Evolutionary conservation across 148 eudicot species (phyloP).

Genomic region (Rhododendron mucronatum): DNA sequence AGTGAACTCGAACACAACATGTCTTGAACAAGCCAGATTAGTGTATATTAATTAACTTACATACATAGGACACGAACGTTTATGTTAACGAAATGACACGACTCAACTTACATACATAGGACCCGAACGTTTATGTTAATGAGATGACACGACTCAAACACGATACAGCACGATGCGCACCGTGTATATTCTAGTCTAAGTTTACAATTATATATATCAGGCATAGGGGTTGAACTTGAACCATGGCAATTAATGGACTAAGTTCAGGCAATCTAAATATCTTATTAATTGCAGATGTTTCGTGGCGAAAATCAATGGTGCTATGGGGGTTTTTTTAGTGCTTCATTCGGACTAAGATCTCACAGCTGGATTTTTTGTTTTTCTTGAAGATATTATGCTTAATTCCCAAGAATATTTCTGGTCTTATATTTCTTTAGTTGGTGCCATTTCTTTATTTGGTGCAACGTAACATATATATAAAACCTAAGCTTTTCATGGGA

Average conservation of each 20-base stretch:
- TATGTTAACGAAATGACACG: neutral
- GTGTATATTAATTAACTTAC: too few species aligned
- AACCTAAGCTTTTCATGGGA: too few species aligned
- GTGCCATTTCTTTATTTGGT: neutral
- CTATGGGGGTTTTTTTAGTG: neutral
- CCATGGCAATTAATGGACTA: neutral
- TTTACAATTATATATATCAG: too few species aligned
- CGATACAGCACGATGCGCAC: neutral
- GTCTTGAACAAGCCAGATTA: too few species aligned
- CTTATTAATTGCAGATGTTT: neutral
- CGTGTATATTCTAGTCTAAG: neutral
- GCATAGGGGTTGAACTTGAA: neutral
- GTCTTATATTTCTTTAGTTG: neutral
- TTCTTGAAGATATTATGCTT: neutral
- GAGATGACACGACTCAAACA: neutral
- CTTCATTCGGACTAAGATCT: neutral
- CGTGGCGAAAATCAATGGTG: neutral
- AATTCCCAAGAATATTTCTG: neutral
- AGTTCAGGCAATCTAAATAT: neutral
- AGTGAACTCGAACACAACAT: too few species aligned
- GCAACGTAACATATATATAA: too few species aligned
- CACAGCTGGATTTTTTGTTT: neutral
- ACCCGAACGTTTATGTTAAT: too few species aligned
- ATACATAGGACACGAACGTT: too few species aligned
- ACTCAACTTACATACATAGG: neutral